Percentiles rank a stretch among this genome's conserved stretches.
phyloP scores from a whole-genome alignment of 2,329 filamentous ascomycete genomes.

The Ophiostoma triangulosporum region DNA sequence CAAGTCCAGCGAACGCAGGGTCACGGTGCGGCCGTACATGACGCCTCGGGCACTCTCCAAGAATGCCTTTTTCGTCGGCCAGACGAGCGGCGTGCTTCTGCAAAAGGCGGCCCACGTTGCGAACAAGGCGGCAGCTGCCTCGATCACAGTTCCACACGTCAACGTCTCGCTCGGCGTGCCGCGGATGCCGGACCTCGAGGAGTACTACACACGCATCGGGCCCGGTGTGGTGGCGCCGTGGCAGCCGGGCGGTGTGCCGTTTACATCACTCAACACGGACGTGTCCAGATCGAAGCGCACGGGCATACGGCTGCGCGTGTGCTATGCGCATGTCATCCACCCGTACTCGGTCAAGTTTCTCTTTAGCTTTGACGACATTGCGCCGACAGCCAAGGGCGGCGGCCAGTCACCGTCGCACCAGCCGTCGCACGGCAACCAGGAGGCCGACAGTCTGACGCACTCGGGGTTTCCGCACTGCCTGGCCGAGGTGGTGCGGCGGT shows the following conservation, averaged over 20 bases:
- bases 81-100: not conserved
- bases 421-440: conserved; percentile 6
- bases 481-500: conserved; percentile 17
- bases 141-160: not conserved
- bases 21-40: not conserved
- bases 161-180: not conserved
- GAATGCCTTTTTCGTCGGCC: not conserved
- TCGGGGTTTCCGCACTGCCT: conserved; percentile 10
- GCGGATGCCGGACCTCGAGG: not conserved
- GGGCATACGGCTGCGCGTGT: conserved; percentile 6
- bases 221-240: conserved; percentile 4
- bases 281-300: not conserved
- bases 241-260: not conserved
- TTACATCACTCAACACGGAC: not conserved
- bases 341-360: conserved; percentile 18
- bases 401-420: not conserved
- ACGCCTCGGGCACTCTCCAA: not conserved
- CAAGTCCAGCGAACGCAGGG: not conserved
- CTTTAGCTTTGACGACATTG: conserved; percentile 11
- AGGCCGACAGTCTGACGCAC: not conserved
- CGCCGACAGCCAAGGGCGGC: not conserved
- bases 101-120: not conserved
- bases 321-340: conserved; percentile 17
- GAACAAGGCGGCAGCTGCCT: not conserved
- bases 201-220: conserved; percentile 6